Base-by-base conservation (phyloP, 345 rosid genomes). In the Aquilaria sinensis region DNA sequence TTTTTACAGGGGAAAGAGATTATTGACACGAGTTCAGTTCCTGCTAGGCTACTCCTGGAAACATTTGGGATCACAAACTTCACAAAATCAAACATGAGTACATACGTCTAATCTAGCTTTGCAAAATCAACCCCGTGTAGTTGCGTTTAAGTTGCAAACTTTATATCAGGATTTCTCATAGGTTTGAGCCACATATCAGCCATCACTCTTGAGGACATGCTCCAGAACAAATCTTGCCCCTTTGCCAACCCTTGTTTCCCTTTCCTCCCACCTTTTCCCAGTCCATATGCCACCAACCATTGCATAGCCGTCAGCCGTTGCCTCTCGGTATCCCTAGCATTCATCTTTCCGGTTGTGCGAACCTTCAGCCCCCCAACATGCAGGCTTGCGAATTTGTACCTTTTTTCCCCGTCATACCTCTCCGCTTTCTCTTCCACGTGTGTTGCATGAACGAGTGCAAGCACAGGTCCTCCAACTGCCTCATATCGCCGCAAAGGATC, bases 121-220 rank as follows among this genome's bases (percentile, higher is more conserved):
- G 51, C 31, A 12, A 33, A 58, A 14, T 45, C 53, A 43, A 43
- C n/a, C 6, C 30, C 8, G 31, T 51, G n/a, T 12, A 6, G 47
- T 51, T n/a, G 37, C 52, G 1, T 53, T 69, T 66, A 80, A 71
- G 67, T 70, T 29, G 77, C 56, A 52, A 87, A 69, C 71, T 80
- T 89, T 10, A 89, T 82, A 62, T 93, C 92, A 4, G 98, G 98
- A 67, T 93, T 93, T 77, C 97, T 84, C 73, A 86, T 84, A 13
- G 94, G 68, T 78, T 79, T 89, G 53, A 93, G 92, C 98, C 97
- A 89, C 98, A 85, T 93, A 54, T 85, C 96, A 5, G 98, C 97
- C 97, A 88, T 83, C 61, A 88, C 85, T 61, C 97, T 76, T 6
- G 97, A 83, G 23, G 98, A 90, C 62, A 86, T 74, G 86, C 98